A percentile compares a stretch with the other conserved stretches of the same genome.
Evolutionary conservation across 2,329 filamentous ascomycete genomes (phyloP).

Genomic region (Aspergillus oerlinghausenensis): DNA sequence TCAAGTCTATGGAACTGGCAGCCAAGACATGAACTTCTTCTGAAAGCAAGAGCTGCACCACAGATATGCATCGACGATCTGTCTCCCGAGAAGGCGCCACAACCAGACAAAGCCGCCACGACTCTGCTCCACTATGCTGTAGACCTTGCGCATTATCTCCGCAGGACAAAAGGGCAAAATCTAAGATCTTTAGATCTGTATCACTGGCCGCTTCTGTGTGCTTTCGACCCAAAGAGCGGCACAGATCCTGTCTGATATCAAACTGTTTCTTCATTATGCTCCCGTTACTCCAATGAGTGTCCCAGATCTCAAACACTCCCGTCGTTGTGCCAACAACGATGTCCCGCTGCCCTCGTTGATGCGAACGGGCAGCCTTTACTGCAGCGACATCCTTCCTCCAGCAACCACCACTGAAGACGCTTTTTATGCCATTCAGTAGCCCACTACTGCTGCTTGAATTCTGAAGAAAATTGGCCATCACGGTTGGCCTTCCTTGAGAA

Average conservation of each 20-base stretch:
- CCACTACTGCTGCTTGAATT: slow-evolving; percentile 56
- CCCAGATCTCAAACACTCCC: slow-evolving; percentile 79
- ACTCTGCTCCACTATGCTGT: slow-evolving; percentile 45
- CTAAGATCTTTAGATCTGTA: slow-evolving; percentile 67
- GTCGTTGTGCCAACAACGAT: slow-evolving; percentile 73
- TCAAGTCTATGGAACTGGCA: slow-evolving; percentile 64
- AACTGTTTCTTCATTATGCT: slow-evolving; percentile 68
- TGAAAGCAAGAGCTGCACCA: slow-evolving; percentile 67
- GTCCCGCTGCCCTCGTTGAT: slow-evolving; percentile 75
- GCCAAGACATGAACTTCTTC: slow-evolving; percentile 56
- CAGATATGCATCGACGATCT: slow-evolving; percentile 59
- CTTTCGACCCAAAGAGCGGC: slow-evolving; percentile 56
- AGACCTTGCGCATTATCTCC: slow-evolving; percentile 40
- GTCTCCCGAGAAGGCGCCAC: slow-evolving; percentile 52
- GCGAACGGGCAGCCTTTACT: slow-evolving; percentile 67
- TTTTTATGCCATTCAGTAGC: slow-evolving; percentile 75
- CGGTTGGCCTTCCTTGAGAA: slow-evolving; percentile 74
- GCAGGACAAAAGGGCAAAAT: slow-evolving; percentile 62
- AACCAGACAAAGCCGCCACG: slow-evolving; percentile 56
- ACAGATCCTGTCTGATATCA: slow-evolving; percentile 63
- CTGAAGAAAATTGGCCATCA: slow-evolving; percentile 73
- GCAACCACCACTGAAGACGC: slow-evolving; percentile 65
- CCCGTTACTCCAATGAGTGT: slow-evolving; percentile 80
- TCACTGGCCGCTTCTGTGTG: slow-evolving; percentile 49
- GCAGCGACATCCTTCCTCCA: slow-evolving; percentile 75